Evolutionary conservation across 495 filamentous ascomycete species (phyloP).

Genomic region (Rhypophila decipiens): DNA sequence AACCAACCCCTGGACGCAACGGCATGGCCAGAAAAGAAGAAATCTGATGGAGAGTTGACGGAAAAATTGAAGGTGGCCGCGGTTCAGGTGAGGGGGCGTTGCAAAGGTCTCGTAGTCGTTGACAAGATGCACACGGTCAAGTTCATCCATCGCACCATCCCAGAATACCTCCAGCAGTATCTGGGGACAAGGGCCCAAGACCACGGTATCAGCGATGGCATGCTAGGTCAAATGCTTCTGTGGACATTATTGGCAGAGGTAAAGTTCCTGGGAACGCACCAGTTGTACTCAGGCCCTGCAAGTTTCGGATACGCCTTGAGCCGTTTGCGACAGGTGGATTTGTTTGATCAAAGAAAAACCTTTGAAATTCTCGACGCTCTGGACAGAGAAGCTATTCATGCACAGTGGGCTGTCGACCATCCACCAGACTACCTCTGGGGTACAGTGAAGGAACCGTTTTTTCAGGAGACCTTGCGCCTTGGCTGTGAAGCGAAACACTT

Average conservation of each 20-base stretch:
- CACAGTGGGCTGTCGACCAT: background rate
- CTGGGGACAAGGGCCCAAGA: background rate
- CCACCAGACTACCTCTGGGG: background rate
- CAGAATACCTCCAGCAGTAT: background rate
- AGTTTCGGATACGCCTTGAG: background rate
- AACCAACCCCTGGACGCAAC: background rate
- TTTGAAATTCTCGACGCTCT: background rate
- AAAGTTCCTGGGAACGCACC: background rate
- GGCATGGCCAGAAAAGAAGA: background rate
- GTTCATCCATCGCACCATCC: background rate
- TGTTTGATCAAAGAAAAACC: background rate
- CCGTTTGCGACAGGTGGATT: background rate
- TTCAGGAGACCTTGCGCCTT: background rate
- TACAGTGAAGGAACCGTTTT: background rate
- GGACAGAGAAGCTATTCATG: background rate
- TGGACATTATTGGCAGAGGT: background rate
- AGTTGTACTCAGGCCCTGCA: background rate
- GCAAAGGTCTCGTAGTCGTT: background rate
- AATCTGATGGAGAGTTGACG: background rate
- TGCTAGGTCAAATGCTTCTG: background rate
- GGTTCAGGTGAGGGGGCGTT: background rate
- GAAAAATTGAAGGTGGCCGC: background rate
- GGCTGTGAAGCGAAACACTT: background rate
- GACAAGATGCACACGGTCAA: background rate
- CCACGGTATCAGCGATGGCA: background rate